These are phyloP conservation scores for Megacollybia platyphylla DNA, from an alignment of 1,284 basidiomycete species.

Conservation along the genomic window DNA sequence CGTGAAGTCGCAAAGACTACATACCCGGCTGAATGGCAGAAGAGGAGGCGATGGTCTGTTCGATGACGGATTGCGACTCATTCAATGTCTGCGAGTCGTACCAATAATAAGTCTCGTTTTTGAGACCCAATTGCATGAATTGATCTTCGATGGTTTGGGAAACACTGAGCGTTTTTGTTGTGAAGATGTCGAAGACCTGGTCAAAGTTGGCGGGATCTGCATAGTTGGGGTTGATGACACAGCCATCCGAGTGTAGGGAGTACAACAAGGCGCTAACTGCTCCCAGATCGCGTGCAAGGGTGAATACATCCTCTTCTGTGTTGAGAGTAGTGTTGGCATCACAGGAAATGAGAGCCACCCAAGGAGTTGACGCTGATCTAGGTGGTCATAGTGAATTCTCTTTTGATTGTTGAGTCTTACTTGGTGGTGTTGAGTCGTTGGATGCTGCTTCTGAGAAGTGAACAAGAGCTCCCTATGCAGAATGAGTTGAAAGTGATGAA, in stretches of 20 bases:
- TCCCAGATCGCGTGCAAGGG: conserved; percentile 62
- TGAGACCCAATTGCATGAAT: conserved; percentile 34
- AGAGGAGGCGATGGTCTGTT: conserved; percentile 24
- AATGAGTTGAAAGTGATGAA: not conserved
- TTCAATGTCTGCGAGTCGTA: conserved; percentile 54
- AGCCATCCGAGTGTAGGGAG: conserved; percentile 56
- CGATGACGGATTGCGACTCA: conserved; percentile 33
- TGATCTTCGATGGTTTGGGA: conserved; percentile 51
- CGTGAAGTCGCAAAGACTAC: too few relatives aligned
- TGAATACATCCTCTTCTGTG: conserved; percentile 61
- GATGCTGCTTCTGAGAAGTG: conserved; percentile 60
- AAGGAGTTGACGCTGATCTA: conserved; percentile 60
- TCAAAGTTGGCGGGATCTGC: conserved; percentile 51
- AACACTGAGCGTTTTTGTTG: conserved; percentile 38
- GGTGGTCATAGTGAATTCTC: conserved; percentile 5
- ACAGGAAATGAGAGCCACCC: conserved; percentile 81
- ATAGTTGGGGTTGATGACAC: conserved; percentile 65
- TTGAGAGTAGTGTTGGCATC: conserved; percentile 62
- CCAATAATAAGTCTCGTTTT: conserved; percentile 38
- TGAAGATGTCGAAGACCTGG: conserved; percentile 72
- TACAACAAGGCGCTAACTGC: conserved; percentile 76
- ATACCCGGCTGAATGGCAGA: too few relatives aligned
- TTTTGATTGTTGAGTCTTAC: conserved; percentile 16
- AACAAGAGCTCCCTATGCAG: conserved; percentile 54
- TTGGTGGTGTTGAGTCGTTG: conserved; percentile 23